Conservation (phyloP, 2,329 filamentous ascomycete genomes). For the Neocatenulostroma microsporum region DNA sequence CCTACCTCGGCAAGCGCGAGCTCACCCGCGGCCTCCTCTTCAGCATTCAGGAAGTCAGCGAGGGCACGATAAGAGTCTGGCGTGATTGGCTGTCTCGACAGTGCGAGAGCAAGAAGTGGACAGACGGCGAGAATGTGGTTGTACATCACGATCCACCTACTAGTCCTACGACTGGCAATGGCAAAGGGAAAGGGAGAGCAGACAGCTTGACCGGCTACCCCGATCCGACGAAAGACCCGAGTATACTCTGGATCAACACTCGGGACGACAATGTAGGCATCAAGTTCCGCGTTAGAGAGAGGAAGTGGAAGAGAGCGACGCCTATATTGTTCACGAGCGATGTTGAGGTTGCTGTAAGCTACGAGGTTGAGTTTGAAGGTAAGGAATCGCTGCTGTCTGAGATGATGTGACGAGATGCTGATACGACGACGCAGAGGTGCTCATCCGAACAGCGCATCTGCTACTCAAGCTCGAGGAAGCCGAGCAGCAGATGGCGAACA, state of each 20-base stretch:
- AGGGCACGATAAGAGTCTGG: conserved; percentile 63
- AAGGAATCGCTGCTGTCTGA: conserved; percentile 19
- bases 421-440: conserved; percentile 47
- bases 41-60: conserved; percentile 57
- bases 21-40: conserved; percentile 55
- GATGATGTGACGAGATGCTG: conserved; percentile 7
- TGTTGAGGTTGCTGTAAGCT: conserved; percentile 61
- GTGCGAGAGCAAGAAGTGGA: conserved; percentile 25
- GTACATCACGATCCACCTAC: conserved; percentile 18
- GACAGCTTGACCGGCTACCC: conserved; percentile 16
- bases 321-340: conserved; percentile 51
- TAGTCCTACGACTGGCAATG: neutral
- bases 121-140: conserved; percentile 22
- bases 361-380: conserved; percentile 67
- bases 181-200: conserved; percentile 10
- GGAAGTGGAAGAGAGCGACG: conserved; percentile 36
- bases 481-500: conserved; percentile 50
- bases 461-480: conserved; percentile 60
- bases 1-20: conserved; percentile 60
- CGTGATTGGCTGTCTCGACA: conserved; percentile 59
- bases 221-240: conserved; percentile 28
- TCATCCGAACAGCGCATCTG: conserved; percentile 57
- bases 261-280: conserved; percentile 56
- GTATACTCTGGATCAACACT: conserved; percentile 62
- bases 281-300: conserved; percentile 55